Evolutionary conservation across 2,329 filamentous ascomycete species (phyloP).

Genomic region (Cercospora zeina): DNA sequence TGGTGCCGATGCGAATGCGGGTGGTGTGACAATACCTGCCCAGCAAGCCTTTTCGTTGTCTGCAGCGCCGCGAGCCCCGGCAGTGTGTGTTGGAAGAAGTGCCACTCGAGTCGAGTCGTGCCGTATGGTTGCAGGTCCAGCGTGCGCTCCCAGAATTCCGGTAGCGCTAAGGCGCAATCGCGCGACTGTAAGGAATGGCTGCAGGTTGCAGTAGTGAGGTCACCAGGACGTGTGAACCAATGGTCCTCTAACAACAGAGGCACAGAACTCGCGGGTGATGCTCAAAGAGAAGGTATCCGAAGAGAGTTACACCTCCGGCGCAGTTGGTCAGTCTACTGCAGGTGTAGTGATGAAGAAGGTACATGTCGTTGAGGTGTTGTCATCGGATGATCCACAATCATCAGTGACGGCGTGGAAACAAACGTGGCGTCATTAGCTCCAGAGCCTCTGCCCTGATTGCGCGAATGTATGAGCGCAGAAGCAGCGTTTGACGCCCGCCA

Average conservation of each 20-base stretch:
- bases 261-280: background rate
- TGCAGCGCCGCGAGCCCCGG: slow-evolving; percentile 4
- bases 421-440: slow-evolving; percentile 27
- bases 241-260: slow-evolving; percentile 10
- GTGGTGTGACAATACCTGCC: slow-evolving; percentile 3
- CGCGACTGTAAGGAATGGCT: slow-evolving; percentile 25
- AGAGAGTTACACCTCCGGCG: slow-evolving; percentile 7
- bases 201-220: slow-evolving; percentile 22
- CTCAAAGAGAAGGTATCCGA: background rate
- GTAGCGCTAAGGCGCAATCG: slow-evolving; percentile 23
- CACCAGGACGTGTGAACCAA: slow-evolving; percentile 20
- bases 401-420: slow-evolving; percentile 10
- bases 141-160: slow-evolving; percentile 19
- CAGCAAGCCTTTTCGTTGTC: background rate
- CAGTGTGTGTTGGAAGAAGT: slow-evolving; percentile 3
- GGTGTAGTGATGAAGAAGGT: slow-evolving; percentile 14
- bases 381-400: slow-evolving; percentile 2
- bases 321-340: slow-evolving; percentile 10
- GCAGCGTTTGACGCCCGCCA: slow-evolving; percentile 13
- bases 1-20: background rate
- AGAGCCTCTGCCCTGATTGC: slow-evolving; percentile 20
- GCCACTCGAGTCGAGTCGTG: slow-evolving; percentile 8
- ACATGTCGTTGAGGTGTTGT: background rate
- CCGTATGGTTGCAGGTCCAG: slow-evolving; percentile 16
- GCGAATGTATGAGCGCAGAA: slow-evolving; percentile 21